Evolutionary conservation across 1,284 basidiomycete genomes (phyloP).

Genomic region (Exsudoporus floridanus): DNA sequence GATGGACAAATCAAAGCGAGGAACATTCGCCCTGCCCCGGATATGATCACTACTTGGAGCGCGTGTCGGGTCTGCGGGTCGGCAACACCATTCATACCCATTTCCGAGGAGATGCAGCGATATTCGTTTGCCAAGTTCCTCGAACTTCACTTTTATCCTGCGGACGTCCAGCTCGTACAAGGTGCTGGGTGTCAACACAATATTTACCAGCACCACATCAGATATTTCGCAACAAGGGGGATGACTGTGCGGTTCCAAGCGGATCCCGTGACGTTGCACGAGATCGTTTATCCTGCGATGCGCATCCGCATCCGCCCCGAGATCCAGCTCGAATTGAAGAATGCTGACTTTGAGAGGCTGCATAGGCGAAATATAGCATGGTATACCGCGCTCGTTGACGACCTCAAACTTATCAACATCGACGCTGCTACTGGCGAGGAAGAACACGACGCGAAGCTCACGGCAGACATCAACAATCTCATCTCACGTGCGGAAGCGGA

Average conservation of each 20-base stretch:
- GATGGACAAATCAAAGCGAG: constrained; percentile 69
- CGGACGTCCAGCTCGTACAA: constrained; percentile 77
- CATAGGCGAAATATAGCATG: constrained; percentile 70
- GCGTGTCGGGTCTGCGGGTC: constrained; percentile 82
- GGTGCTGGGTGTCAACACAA: constrained; percentile 91
- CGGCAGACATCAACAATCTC: constrained; percentile 62
- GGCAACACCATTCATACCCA: constrained; percentile 84
- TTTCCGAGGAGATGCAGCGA: constrained; percentile 91
- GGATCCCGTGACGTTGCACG: constrained; percentile 80
- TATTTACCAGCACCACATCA: constrained; percentile 89
- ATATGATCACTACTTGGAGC: constrained; percentile 90
- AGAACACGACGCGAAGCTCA: constrained; percentile 59
- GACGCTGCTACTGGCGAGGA: constrained; percentile 78
- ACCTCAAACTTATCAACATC: constrained; percentile 70
- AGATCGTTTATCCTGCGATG: constrained; percentile 89
- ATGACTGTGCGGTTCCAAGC: constrained; percentile 92
- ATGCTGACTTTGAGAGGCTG: constrained; percentile 81
- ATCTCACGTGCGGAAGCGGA: constrained; percentile 74
- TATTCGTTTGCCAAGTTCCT: constrained; percentile 94
- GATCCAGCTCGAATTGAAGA: constrained; percentile 85
- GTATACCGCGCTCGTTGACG: constrained; percentile 72
- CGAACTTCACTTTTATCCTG: constrained; percentile 90
- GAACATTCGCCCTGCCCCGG: constrained; percentile 54
- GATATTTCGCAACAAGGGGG: constrained; percentile 84
- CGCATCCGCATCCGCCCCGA: constrained; percentile 83